These are phyloP conservation scores for Cicer pinnatifidum DNA, from an alignment of 306 rosid genomes.

Conservation along the genomic window DNA sequence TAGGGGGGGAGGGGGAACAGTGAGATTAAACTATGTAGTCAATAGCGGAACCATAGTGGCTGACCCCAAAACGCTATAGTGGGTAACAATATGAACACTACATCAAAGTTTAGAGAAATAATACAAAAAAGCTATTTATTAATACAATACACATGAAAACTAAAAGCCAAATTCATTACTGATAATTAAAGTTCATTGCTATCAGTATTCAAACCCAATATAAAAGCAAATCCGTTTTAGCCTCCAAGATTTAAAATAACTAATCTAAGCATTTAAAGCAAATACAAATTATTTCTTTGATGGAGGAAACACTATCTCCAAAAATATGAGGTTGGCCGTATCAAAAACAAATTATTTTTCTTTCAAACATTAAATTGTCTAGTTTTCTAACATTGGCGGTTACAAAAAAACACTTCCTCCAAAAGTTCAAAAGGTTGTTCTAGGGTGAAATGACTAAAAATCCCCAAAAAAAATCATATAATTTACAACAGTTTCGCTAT, in stretches of 20 bases:
- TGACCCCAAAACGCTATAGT: not conserved
- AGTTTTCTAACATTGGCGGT: too few relatives aligned
- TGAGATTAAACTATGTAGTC: not conserved
- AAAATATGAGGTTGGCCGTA: too few relatives aligned
- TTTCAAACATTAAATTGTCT: too few relatives aligned
- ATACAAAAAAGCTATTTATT: not conserved
- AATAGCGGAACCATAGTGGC: not conserved
- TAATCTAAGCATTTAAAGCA: conserved; percentile 3
- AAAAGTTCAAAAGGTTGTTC: not conserved
- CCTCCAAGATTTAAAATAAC: not conserved
- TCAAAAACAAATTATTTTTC: too few relatives aligned
- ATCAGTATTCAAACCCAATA: not conserved
- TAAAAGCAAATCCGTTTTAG: not conserved
- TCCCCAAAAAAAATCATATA: not conserved
- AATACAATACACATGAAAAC: not conserved
- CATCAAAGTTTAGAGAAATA: not conserved
- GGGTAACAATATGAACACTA: not conserved
- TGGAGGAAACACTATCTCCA: conserved; percentile 3
- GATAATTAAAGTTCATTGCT: not conserved
- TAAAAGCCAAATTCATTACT: not conserved
- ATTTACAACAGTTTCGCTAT: not conserved
- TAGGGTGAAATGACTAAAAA: not conserved
- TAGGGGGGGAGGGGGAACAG: not conserved
- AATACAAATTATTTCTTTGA: not conserved
- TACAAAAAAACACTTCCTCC: not conserved